Conservation (phyloP, 2,329 filamentous ascomycete genomes). For the Lasiodiplodia sp. region DNA sequence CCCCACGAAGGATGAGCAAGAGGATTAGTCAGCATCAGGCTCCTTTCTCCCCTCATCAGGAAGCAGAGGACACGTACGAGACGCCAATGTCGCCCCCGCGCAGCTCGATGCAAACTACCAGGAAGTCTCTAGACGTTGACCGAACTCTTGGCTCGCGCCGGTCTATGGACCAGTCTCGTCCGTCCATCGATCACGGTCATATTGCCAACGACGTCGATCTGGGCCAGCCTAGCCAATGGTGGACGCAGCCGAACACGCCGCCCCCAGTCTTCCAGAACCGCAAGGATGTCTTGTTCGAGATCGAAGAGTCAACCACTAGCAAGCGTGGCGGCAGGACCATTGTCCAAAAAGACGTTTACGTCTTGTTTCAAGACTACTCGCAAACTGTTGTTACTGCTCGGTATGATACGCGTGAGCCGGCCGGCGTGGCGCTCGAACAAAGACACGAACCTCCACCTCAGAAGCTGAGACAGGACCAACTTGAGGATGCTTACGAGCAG, state of each 20-base stretch:
- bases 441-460: constrained; percentile 85
- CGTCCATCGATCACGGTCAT: constrained; percentile 78
- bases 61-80: constrained; percentile 34
- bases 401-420: constrained; percentile 77
- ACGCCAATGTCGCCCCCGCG: constrained; percentile 44
- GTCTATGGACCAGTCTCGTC: constrained; percentile 79
- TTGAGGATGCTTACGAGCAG: constrained; percentile 82
- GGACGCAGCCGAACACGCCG: constrained; percentile 79
- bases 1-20: constrained; percentile 38
- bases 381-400: constrained; percentile 86
- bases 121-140: constrained; percentile 71
- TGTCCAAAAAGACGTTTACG: constrained; percentile 80
- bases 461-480: constrained; percentile 85
- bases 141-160: constrained; percentile 61
- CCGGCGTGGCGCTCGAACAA: constrained; percentile 80
- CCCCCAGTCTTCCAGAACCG: constrained; percentile 84
- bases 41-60: constrained; percentile 45
- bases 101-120: constrained; percentile 42
- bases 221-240: constrained; percentile 79
- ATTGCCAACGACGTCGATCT: constrained; percentile 91
- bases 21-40: constrained; percentile 40
- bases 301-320: constrained; percentile 76
- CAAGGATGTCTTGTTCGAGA: constrained; percentile 82
- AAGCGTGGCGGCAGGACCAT: constrained; percentile 74
- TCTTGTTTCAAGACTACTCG: constrained; percentile 96